Evolutionary conservation across 805 yeast genomes (phyloP), one percentile per base, ranked within the genome.

Genomic region (Candida oleophila): DNA sequence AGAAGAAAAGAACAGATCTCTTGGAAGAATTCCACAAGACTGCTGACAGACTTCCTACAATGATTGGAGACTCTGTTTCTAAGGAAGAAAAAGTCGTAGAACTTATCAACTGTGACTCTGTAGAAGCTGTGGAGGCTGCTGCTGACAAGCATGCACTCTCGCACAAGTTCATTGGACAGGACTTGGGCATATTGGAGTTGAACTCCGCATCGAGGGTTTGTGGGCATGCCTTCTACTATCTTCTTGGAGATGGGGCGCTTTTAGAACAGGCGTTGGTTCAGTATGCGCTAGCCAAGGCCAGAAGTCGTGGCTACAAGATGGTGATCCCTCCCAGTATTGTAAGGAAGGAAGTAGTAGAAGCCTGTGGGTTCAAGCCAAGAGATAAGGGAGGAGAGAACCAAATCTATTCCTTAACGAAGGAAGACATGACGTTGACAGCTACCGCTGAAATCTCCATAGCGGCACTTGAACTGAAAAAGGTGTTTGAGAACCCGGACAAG

Each of bases 361-460:
- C 97, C 0, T 94, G 99, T 71, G 99, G 99, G 0, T 94, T 91
- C 69, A 82, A 85, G 58, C 99, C 99, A 11, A 80, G 96, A 49
- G 98, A 94, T 59, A 84, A 82, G 55, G 86, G 87, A 54, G 82
- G 83, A 49, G 97, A 90, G 58, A 83, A 83, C 43, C 99, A 94
- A 61, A 85, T 89, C 0, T 94, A 91, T 62, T 77, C 77, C 38
- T 59, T 92, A 12, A 64, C 69, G 0, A 74, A 75, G 19, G 77
- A 77, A 34, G 72, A 73, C 20, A 65, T 84, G 43, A 85, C 96
- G 35, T 69, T 94, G 25, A 83, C 92, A 0, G 99, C 98, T 1
- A 94, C 99, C 0, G 96, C 98, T 0, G 99, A 94, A 61, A 92
- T 94, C 30, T 89, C 99, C 0, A 64, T 94, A 22, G 99, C 97